Conservation (phyloP, 352 stramenopile species). For the Globisporangium spinosum region DNA sequence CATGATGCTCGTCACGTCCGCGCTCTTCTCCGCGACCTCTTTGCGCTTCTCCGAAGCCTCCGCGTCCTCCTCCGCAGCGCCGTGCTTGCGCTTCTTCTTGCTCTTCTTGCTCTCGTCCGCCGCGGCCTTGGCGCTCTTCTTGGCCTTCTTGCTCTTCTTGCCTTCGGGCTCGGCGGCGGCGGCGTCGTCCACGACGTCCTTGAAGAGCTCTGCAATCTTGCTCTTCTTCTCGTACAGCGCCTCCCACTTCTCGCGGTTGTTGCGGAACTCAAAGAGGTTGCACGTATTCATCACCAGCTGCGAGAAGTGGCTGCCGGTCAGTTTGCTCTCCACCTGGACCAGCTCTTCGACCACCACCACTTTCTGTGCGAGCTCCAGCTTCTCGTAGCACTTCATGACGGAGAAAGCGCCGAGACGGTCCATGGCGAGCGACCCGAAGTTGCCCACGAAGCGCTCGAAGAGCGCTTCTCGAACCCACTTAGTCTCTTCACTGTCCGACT, state of each 20-base stretch:
- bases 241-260: constrained; percentile 74
- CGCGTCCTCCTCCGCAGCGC: constrained; percentile 22
- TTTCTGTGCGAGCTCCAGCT: constrained; percentile 54
- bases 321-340: constrained; percentile 60
- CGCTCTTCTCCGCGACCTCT: constrained; percentile 32
- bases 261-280: constrained; percentile 77
- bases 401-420: constrained; percentile 76
- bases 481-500: constrained; percentile 47
- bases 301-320: constrained; percentile 76
- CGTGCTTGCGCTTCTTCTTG: constrained; percentile 43
- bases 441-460: constrained; percentile 65
- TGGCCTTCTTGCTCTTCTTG: constrained; percentile 26
- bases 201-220: constrained; percentile 79
- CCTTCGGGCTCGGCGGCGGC: constrained; percentile 20
- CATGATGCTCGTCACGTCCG: constrained; percentile 69
- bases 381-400: constrained; percentile 83
- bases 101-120: constrained; percentile 22
- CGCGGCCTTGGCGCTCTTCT: constrained; percentile 9
- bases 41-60: constrained; percentile 26
- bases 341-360: constrained; percentile 69
- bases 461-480: constrained; percentile 63
- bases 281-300: constrained; percentile 80
- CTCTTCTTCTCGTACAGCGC: constrained; percentile 72
- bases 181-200: constrained; percentile 54
- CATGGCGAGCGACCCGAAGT: constrained; percentile 64